phyloP scores from a whole-genome alignment of 768 basidiomycete genomes.

The Tricholoma furcatifolium region DNA sequence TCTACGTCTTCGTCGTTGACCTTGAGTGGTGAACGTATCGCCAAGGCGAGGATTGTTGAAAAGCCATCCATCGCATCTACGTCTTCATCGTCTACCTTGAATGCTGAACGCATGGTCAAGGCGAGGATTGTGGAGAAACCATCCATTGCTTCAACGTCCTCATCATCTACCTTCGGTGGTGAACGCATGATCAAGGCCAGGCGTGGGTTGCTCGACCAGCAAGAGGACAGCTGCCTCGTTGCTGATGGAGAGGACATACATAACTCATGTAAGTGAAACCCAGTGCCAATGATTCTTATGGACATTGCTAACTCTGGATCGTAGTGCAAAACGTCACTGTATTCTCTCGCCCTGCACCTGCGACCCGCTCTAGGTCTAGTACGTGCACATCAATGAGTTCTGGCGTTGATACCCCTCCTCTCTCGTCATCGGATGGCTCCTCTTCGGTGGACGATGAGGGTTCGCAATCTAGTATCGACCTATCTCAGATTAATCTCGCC shows the following conservation, averaged over 20 bases:
- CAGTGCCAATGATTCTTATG: background rate
- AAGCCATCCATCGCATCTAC: constrained; percentile 69
- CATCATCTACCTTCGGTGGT: constrained; percentile 56
- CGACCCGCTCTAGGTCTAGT: constrained; percentile 60
- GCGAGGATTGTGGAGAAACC: constrained; percentile 58
- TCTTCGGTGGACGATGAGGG: constrained; percentile 69
- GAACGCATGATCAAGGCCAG: constrained; percentile 66
- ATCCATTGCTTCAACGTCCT: constrained; percentile 64
- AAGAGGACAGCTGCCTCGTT: constrained; percentile 62
- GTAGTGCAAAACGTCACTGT: constrained; percentile 49
- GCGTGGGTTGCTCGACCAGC: constrained; percentile 59
- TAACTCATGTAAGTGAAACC: constrained; percentile 44
- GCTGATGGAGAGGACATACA: constrained; percentile 67
- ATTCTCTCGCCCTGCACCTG: constrained; percentile 58
- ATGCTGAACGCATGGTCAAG: constrained; percentile 57
- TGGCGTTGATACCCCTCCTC: constrained; percentile 68
- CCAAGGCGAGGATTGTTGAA: constrained; percentile 51
- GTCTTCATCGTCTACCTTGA: constrained; percentile 61
- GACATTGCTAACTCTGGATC: constrained; percentile 7
- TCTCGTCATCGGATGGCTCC: constrained; percentile 60
- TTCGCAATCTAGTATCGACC: constrained; percentile 77
- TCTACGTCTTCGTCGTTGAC: constrained; percentile 61
- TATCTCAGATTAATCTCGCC: constrained; percentile 55
- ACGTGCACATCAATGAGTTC: constrained; percentile 63
- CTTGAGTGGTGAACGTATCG: constrained; percentile 67